Evolutionary conservation across 768 basidiomycete genomes (phyloP), one percentile per base, ranked within the genome.

Genomic region (Mycena capillaripes): DNA sequence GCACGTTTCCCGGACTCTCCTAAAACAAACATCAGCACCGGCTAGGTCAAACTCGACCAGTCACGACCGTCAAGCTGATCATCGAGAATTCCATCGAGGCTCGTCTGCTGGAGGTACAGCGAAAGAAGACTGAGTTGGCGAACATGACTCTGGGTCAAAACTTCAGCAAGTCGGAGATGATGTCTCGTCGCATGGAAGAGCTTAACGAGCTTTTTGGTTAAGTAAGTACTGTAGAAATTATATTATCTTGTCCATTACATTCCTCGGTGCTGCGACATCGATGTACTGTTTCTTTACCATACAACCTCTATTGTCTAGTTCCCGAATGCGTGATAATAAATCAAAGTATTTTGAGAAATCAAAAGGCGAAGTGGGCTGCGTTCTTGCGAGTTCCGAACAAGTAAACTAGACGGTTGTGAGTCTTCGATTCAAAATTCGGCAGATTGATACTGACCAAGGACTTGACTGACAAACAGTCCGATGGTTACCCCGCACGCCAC

Each of bases 41-140:
- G 61, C 87, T 99, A 52, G 98, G 98, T 27, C 98, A 99, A 81
- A 97, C 93, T 2, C 89, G 91, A 66, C 95, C 96, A 0, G 98
- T 99, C 17, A 93, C 92, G 17, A 96, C 96, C 0, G 87, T 97
- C 77, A 98, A 97, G 80, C 88, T 97, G 67, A 96, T 99, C 79
- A 98, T 99, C 75, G 92, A 95, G 80, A 92, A 96, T 76, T 93
- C 96, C 32, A 98, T 99, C 81, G 98, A 99, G 83, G 93, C 91
- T 65, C 92, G 93, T 65, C 88, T 99, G 76, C 88, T 98, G 58
- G 93, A 96, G 82, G 96, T 99, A 9, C 97, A 99, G 84, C 89
- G 88, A 82, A 96, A 97, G 87, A 99, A 99, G 85, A 95, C 94
- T 19, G 95, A 93, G 74, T 84, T 99, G 68, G 97, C 97, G 50